Conservation (phyloP, 768 basidiomycete species). For the Trametes meyenii region DNA sequence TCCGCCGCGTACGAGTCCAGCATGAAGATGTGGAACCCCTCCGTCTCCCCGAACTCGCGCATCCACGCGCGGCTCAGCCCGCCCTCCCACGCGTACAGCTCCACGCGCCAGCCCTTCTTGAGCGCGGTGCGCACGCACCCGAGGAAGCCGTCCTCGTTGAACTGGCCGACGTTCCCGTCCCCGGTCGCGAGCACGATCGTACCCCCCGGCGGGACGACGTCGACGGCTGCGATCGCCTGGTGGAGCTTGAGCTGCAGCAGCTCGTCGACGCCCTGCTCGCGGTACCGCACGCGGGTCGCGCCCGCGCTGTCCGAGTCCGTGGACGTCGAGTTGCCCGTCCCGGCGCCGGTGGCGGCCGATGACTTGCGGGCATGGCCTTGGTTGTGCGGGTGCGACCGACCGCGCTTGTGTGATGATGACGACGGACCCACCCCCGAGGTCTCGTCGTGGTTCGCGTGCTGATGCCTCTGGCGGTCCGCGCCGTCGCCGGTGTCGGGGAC, state of each 20-base stretch:
- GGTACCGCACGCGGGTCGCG: conserved; percentile 56
- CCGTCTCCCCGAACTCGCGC: conserved; percentile 59
- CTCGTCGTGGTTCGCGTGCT: neutral
- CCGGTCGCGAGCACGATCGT: conserved; percentile 94
- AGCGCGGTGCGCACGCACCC: conserved; percentile 86
- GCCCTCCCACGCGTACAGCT: conserved; percentile 90
- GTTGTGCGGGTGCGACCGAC: conserved; percentile 15
- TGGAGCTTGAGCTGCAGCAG: conserved; percentile 90
- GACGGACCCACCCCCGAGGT: conserved; percentile 21
- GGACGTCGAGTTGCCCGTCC: conserved; percentile 26
- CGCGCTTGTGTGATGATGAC: conserved; percentile 21
- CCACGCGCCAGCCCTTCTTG: conserved; percentile 91
- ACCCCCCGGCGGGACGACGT: conserved; percentile 61
- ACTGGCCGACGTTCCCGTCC: conserved; percentile 90
- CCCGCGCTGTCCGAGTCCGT: conserved; percentile 37
- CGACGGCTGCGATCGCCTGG: conserved; percentile 76
- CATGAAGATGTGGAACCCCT: conserved; percentile 37
- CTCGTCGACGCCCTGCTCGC: conserved; percentile 96
- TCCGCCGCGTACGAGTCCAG: conserved; percentile 42
- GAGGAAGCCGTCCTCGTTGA: conserved; percentile 91
- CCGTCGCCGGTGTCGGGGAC: conserved; percentile 72
- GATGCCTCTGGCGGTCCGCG: conserved; percentile 49
- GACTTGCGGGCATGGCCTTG: conserved; percentile 30
- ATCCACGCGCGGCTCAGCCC: conserved; percentile 80
- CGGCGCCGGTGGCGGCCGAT: conserved; percentile 19